phyloP scores from a whole-genome alignment of 2,329 filamentous ascomycete species.

The Cryphonectria japonica region DNA sequence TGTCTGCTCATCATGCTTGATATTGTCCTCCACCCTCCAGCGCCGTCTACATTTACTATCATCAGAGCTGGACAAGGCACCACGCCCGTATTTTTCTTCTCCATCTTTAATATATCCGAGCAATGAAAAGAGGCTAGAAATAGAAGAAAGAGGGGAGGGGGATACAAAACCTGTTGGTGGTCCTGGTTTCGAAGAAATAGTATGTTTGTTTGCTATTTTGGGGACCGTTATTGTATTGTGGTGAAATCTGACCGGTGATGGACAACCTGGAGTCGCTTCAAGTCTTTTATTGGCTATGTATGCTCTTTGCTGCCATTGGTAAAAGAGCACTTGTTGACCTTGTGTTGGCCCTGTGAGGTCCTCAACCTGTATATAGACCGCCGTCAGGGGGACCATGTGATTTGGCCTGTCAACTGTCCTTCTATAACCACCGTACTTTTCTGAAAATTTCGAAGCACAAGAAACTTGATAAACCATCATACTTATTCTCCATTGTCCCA shows the following conservation, averaged over 20 bases:
- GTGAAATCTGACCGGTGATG: neutral
- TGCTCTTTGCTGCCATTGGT: neutral
- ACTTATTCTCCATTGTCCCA: neutral
- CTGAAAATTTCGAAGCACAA: neutral
- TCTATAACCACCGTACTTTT: neutral
- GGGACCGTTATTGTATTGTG: neutral
- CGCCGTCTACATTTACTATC: neutral
- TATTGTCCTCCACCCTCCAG: neutral
- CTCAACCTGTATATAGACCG: neutral
- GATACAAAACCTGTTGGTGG: neutral
- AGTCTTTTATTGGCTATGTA: neutral
- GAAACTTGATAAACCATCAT: neutral
- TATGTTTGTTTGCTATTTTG: neutral
- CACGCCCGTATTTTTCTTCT: neutral
- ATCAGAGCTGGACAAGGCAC: neutral
- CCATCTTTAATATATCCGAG: neutral
- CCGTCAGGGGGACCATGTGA: neutral
- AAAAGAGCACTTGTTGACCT: conserved; percentile 1
- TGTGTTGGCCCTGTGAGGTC: neutral
- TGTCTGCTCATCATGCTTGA: conserved; percentile 1
- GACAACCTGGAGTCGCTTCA: neutral
- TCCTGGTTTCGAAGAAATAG: neutral
- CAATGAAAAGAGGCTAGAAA: neutral
- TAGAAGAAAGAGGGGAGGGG: neutral
- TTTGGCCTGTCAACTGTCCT: neutral